Evolutionary conservation across 495 filamentous ascomycete genomes (phyloP).

Genomic region (Neurospora sp.): DNA sequence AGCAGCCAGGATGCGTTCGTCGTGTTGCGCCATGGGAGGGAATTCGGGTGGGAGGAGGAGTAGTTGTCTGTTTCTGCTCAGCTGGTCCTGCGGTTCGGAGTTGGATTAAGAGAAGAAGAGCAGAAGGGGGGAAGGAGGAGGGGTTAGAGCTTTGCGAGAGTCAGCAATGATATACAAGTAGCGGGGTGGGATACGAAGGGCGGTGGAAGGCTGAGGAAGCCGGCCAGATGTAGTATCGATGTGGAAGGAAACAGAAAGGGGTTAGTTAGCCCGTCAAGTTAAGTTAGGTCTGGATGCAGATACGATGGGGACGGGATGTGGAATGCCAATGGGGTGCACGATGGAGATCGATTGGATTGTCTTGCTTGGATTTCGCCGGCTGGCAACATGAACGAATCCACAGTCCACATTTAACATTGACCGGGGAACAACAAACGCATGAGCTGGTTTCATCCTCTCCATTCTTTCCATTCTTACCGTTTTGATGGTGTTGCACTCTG

Average conservation of each 20-base stretch:
- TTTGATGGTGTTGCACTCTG: background rate
- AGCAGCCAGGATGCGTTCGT: conserved; percentile 44
- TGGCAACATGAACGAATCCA: background rate
- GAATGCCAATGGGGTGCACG: background rate
- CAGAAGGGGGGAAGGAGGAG: background rate
- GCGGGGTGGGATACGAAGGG: background rate
- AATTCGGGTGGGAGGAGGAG: conserved; percentile 3
- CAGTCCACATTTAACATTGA: background rate
- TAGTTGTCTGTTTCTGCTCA: background rate
- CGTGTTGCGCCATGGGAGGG: conserved; percentile 14
- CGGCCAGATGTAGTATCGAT: background rate
- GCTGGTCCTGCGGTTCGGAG: background rate
- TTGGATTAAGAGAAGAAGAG: background rate
- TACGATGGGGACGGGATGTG: background rate
- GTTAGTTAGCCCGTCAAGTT: background rate
- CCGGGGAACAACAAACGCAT: background rate
- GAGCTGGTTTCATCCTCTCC: background rate
- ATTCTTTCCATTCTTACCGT: background rate
- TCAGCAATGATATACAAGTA: background rate
- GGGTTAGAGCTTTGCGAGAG: background rate
- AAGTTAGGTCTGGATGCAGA: background rate
- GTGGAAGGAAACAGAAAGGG: background rate
- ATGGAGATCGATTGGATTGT: background rate
- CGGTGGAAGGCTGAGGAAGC: background rate
- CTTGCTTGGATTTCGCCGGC: background rate